phyloP scores from a whole-genome alignment of 208 protist genomes.

The Trypanosoma boissoni region DNA sequence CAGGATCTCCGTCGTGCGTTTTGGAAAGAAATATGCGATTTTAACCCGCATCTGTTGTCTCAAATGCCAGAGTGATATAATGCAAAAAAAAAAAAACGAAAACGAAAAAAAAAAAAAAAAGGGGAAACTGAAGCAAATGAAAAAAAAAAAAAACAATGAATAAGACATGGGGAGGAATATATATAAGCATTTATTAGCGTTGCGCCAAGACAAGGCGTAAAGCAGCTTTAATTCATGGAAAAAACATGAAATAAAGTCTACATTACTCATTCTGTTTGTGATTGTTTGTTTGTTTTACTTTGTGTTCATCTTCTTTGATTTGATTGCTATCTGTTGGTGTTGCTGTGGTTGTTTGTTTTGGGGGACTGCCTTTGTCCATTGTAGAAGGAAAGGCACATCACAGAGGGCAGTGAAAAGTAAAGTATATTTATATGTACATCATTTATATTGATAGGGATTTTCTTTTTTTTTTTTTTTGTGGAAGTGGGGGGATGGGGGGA shows the following conservation, averaged over 20 bases:
- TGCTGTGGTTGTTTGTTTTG: too few species aligned
- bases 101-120: background rate
- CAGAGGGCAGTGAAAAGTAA: too few species aligned
- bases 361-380: too few species aligned
- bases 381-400: too few species aligned
- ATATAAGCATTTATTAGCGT: conserved; percentile 5
- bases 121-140: background rate
- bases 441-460: too few species aligned
- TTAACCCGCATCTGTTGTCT: conserved; percentile 56
- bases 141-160: background rate
- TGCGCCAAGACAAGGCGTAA: too few species aligned
- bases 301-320: too few species aligned
- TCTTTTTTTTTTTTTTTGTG: conserved; percentile 25
- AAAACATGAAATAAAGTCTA: too few species aligned
- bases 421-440: conserved; percentile 17
- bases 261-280: too few species aligned
- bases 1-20: conserved; percentile 73
- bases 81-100: background rate
- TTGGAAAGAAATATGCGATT: conserved; percentile 85
- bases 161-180: background rate
- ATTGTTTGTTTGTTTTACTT: too few species aligned
- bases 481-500: background rate
- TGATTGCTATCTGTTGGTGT: too few species aligned
- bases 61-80: conserved; percentile 12
- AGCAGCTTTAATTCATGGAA: too few species aligned